A percentile compares a stretch with the other conserved stretches of the same genome.
phyloP scores from a whole-genome alignment of 179 eudicot genomes.

The Heliamphora pulchella region DNA sequence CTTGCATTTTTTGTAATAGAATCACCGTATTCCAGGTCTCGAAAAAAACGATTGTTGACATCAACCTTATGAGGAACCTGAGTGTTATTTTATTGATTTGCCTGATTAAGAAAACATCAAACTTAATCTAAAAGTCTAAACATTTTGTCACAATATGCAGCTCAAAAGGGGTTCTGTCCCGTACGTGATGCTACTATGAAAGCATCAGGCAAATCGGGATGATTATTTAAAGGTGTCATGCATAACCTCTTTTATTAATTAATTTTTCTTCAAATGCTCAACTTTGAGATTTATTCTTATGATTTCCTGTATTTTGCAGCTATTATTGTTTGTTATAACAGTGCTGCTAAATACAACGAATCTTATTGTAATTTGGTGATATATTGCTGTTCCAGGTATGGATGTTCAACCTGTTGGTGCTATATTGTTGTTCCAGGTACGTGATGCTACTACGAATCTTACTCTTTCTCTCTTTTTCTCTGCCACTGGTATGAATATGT shows the following conservation, averaged over 20 bases:
- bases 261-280: too few species aligned
- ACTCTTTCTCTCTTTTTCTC: too few species aligned
- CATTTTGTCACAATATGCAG: conserved; percentile 30
- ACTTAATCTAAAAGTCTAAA: not conserved
- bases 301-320: conserved; percentile 1
- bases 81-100: not conserved
- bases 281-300: not conserved
- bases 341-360: not conserved
- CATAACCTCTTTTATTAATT: not conserved
- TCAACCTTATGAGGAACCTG: not conserved
- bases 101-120: conserved; percentile 1
- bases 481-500: conserved; percentile 1
- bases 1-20: not conserved
- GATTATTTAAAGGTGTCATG: not conserved
- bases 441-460: too few species aligned
- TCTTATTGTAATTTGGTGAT: not conserved
- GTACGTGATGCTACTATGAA: conserved; percentile 21
- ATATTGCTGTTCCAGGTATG: not conserved
- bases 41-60: not conserved
- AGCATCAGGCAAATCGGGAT: not conserved
- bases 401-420: not conserved
- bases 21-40: not conserved
- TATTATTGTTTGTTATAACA: not conserved
- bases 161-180: conserved; percentile 66
- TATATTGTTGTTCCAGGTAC: too few species aligned